Evolutionary conservation across 148 eudicot species (phyloP).

Genomic region (Silene conica): DNA sequence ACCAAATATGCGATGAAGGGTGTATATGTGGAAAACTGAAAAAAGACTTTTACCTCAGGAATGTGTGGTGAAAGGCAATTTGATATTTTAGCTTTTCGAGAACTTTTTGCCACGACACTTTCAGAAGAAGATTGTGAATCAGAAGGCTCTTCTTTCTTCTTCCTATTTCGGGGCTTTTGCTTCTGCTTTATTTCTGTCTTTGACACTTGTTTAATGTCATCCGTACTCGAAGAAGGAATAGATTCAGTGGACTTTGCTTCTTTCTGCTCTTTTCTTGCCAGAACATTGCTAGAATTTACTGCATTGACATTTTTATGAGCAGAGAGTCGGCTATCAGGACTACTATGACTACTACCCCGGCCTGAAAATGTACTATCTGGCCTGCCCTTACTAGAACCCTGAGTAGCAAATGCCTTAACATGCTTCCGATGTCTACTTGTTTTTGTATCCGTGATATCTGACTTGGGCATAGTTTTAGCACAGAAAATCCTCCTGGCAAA

Average conservation of each 20-base stretch:
- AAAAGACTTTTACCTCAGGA: conserved; percentile 41
- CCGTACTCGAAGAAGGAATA: conserved; percentile 23
- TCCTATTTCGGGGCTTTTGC: conserved; percentile 46
- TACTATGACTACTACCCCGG: conserved; percentile 4
- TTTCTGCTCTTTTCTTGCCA: conserved; percentile 30
- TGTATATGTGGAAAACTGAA: background rate
- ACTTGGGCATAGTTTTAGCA: conserved; percentile 1
- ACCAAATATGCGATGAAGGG: background rate
- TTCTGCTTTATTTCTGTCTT: conserved; percentile 39
- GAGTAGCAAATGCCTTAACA: conserved; percentile 33
- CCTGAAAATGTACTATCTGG: conserved; percentile 17
- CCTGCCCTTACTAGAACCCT: conserved; percentile 25
- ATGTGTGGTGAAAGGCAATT: conserved; percentile 23
- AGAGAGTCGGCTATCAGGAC: conserved; percentile 21
- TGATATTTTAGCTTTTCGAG: conserved; percentile 21
- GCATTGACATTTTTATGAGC: conserved; percentile 27
- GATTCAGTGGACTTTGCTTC: conserved; percentile 22
- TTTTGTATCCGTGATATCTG: too few relatives aligned
- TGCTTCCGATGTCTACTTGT: conserved; percentile 24
- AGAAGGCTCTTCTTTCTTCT: conserved; percentile 39
- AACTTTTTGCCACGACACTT: conserved; percentile 24
- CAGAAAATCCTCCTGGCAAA: conserved; percentile 47
- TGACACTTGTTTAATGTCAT: conserved; percentile 25
- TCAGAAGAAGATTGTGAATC: conserved; percentile 34
- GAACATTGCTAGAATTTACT: conserved; percentile 29